Evolutionary conservation across 2,329 filamentous ascomycete genomes (phyloP).

Genomic region (Colletotrichum lupini): DNA sequence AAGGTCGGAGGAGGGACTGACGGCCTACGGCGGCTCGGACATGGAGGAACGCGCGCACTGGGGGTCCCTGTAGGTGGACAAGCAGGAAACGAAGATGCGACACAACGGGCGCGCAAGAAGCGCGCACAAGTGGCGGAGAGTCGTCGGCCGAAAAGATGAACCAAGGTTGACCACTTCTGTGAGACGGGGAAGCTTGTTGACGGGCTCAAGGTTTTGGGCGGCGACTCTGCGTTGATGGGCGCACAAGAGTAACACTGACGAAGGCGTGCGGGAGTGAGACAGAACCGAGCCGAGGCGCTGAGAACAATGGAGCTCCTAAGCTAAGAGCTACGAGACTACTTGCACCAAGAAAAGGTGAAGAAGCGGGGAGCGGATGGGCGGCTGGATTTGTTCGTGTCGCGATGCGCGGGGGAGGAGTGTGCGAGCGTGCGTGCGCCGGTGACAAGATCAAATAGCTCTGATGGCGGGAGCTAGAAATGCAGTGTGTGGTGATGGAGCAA

Average conservation of each 20-base stretch:
- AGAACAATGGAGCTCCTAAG: not conserved
- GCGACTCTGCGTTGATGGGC: not conserved
- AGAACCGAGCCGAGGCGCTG: not conserved
- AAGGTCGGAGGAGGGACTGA: not conserved
- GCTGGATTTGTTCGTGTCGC: not conserved
- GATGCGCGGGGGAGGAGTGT: conserved; percentile 7
- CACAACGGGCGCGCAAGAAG: not conserved
- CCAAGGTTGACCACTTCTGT: not conserved
- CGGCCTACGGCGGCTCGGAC: conserved; percentile 16
- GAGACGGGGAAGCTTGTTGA: not conserved
- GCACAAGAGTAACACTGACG: not conserved
- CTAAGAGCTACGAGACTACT: not conserved
- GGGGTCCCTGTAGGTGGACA: not conserved
- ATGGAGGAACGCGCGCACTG: conserved; percentile 7
- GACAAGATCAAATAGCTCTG: not conserved
- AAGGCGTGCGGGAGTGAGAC: not conserved
- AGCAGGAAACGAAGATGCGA: not conserved
- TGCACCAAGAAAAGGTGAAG: not conserved
- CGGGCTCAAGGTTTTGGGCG: not conserved
- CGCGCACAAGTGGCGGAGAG: not conserved
- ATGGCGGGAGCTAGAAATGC: not conserved
- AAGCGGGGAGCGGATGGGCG: not conserved
- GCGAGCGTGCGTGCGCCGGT: conserved; percentile 9
- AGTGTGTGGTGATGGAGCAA: not conserved
- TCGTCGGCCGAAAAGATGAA: not conserved